Evolutionary conservation across 2,329 filamentous ascomycete genomes (phyloP).

Genomic region (Ophiostoma novo-ulmi): DNA sequence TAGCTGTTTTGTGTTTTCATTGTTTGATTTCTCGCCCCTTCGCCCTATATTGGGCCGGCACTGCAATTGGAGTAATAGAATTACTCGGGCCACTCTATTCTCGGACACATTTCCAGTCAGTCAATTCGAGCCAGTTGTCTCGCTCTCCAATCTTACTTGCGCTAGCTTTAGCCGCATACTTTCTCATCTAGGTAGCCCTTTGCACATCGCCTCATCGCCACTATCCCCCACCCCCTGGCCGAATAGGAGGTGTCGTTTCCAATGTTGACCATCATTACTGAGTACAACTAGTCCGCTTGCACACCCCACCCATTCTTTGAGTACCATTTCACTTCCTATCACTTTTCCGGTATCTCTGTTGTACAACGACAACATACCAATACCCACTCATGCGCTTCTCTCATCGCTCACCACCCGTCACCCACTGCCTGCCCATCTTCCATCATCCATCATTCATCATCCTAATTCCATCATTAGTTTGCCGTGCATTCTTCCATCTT

Average conservation of each 20-base stretch:
- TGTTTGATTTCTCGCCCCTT: conserved; percentile 1
- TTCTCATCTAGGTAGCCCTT: conserved; percentile 4
- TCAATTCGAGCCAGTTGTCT: not conserved
- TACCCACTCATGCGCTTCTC: not conserved
- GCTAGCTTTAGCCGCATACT: conserved; percentile 24
- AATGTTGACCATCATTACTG: not conserved
- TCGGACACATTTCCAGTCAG: not conserved
- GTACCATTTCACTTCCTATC: conserved; percentile 3
- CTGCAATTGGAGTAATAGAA: not conserved
- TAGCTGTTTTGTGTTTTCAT: not conserved
- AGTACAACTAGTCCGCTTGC: not conserved
- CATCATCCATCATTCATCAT: not conserved
- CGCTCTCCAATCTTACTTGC: conserved; percentile 18
- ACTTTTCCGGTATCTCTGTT: not conserved
- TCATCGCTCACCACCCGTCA: not conserved
- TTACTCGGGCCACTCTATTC: no score
- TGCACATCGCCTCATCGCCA: conserved; percentile 19
- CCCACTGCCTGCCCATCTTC: not conserved
- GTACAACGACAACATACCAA: not conserved
- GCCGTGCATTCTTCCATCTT: not conserved
- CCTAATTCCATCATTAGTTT: not conserved
- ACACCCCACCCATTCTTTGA: conserved; percentile 1
- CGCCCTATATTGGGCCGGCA: not conserved
- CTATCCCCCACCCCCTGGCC: conserved; percentile 2
- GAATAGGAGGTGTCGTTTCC: conserved; percentile 17